Conservation (phyloP, 768 basidiomycete species). For the Boletellus ananas region DNA sequence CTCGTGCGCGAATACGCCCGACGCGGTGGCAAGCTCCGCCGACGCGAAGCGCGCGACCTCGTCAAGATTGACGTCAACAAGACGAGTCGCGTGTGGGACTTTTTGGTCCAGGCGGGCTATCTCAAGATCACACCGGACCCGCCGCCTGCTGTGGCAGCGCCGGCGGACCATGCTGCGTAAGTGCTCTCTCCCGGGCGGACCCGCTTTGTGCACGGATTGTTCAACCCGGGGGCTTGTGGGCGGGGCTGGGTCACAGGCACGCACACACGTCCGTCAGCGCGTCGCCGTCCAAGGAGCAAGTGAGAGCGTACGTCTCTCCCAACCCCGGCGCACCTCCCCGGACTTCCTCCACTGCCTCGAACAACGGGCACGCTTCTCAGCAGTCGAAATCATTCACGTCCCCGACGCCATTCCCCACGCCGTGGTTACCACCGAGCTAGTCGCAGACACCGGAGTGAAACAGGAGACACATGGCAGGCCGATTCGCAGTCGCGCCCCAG, state of each 20-base stretch:
- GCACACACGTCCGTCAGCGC: constrained; percentile 10
- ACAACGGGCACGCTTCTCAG: constrained; percentile 16
- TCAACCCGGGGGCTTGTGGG: no score
- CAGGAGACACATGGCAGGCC: no score
- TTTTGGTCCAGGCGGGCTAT: constrained; percentile 81
- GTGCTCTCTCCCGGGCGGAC: constrained; percentile 4
- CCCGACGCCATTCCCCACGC: constrained; percentile 20
- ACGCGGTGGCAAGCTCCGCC: constrained; percentile 80
- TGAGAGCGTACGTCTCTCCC: constrained; percentile 12
- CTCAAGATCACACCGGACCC: constrained; percentile 64
- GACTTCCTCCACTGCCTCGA: constrained; percentile 8
- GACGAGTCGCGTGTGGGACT: constrained; percentile 90
- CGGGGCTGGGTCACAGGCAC: constrained; percentile 9
- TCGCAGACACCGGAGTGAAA: no score
- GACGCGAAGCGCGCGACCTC: constrained; percentile 84
- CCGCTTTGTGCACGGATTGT: no score
- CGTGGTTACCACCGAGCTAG: constrained; percentile 19
- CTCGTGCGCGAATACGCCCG: constrained; percentile 91
- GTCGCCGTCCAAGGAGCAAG: constrained; percentile 28
- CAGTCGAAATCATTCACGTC: constrained; percentile 22
- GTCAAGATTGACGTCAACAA: constrained; percentile 94
- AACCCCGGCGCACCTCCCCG: constrained; percentile 11
- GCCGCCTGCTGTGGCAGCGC: constrained; percentile 27
- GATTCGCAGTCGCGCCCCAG: no score
- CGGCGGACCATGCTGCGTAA: constrained; percentile 33